These are phyloP conservation scores for Kluyveromyces lactis DNA, from an alignment of 805 yeast genomes.

Conservation along the genomic window DNA sequence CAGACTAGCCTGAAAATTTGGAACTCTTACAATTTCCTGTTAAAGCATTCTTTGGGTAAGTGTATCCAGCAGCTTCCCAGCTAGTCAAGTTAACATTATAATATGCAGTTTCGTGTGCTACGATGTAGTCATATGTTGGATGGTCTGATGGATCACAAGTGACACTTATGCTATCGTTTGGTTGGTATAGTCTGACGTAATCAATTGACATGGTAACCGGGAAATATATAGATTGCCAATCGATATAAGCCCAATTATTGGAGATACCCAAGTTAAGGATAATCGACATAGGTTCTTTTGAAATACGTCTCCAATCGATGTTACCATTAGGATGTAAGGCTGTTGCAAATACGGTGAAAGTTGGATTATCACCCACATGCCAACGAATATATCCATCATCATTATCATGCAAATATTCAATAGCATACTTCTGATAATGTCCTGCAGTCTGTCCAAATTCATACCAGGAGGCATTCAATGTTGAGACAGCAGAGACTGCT, in stretches of 20 bases:
- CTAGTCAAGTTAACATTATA: constrained; percentile 56
- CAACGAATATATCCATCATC: constrained; percentile 71
- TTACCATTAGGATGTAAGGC: constrained; percentile 90
- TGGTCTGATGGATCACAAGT: constrained; percentile 83
- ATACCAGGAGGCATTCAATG: constrained; percentile 78
- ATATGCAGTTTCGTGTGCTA: constrained; percentile 62
- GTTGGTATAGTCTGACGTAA: constrained; percentile 90
- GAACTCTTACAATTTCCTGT: constrained; percentile 42
- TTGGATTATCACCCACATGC: constrained; percentile 77
- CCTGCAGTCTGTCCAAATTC: constrained; percentile 46
- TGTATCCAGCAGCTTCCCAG: constrained; percentile 73
- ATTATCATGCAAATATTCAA: constrained; percentile 68
- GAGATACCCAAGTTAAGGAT: constrained; percentile 85
- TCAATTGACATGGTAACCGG: constrained; percentile 74
- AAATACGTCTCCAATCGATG: constrained; percentile 68
- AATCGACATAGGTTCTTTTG: constrained; percentile 91
- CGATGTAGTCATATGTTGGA: constrained; percentile 82
- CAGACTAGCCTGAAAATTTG: constrained; percentile 15
- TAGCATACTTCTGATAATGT: constrained; percentile 64
- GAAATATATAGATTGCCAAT: constrained; percentile 74
- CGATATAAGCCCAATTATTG: constrained; percentile 87
- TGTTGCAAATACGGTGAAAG: constrained; percentile 61
- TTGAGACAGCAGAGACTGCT: constrained; percentile 78
- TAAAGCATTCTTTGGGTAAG: constrained; percentile 52
- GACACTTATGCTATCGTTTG: constrained; percentile 45